Evolutionary conservation across 257 asterid species (phyloP).

Genomic region (Thymus mandschuricus): DNA sequence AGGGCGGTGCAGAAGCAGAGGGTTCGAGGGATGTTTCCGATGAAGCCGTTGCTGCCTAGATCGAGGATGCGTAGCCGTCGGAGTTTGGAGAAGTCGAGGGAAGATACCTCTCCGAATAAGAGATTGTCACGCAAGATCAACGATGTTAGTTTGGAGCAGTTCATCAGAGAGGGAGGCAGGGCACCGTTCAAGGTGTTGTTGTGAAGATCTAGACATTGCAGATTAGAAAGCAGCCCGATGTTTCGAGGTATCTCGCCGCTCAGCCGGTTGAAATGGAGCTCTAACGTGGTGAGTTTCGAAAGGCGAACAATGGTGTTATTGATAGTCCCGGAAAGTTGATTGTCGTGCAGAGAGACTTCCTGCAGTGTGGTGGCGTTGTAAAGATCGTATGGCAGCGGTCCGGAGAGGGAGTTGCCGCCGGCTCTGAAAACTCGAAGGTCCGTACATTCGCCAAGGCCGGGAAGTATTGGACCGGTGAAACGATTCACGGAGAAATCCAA

Average conservation of each 20-base stretch:
- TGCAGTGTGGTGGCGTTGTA: slow-evolving; percentile 27
- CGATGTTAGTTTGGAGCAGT: slow-evolving; percentile 43
- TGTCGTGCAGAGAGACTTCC: slow-evolving; percentile 42
- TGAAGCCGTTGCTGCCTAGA: slow-evolving; percentile 45
- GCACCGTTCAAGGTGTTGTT: slow-evolving; percentile 45
- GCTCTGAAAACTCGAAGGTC: slow-evolving; percentile 39
- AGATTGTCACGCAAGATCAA: slow-evolving; percentile 48
- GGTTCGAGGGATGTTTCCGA: slow-evolving; percentile 41
- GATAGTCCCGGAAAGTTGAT: slow-evolving; percentile 46
- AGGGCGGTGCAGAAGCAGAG: slow-evolving; percentile 42
- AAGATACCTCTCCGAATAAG: slow-evolving; percentile 44
- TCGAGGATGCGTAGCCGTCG: slow-evolving; percentile 34
- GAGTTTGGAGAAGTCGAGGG: slow-evolving; percentile 51
- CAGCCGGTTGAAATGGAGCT: slow-evolving; percentile 49
- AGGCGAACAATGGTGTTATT: slow-evolving; percentile 30
- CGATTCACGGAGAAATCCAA: slow-evolving; percentile 50
- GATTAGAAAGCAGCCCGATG: slow-evolving; percentile 43
- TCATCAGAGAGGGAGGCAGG: slow-evolving; percentile 47
- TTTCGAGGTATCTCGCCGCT: slow-evolving; percentile 42
- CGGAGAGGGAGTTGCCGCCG: slow-evolving; percentile 47
- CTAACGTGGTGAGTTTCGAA: slow-evolving; percentile 35
- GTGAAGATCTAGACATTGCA: slow-evolving; percentile 48
- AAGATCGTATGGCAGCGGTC: slow-evolving; percentile 42
- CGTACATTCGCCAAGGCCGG: slow-evolving; percentile 36
- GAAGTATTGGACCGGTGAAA: slow-evolving; percentile 34